Conservation (phyloP, 805 yeast genomes). For the Starmerella powellii region DNA sequence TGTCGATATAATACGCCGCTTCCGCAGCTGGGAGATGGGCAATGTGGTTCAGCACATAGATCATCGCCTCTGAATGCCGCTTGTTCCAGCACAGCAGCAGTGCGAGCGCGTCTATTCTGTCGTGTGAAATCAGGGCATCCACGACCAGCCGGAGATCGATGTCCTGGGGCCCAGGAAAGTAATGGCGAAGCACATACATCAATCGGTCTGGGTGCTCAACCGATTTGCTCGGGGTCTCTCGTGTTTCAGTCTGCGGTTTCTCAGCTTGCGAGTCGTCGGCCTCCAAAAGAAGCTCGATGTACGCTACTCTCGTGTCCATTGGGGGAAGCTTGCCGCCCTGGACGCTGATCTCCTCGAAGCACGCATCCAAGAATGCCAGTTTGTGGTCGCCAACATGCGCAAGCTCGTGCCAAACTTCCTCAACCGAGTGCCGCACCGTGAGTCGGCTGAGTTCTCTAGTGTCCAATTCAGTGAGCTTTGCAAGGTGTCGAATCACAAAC, state of each 20-base stretch:
- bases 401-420: slow-evolving; percentile 4
- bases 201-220: slow-evolving; percentile 9
- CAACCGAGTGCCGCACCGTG: background rate
- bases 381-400: background rate
- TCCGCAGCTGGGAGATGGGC: slow-evolving; percentile 7
- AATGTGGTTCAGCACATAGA: slow-evolving; percentile 25
- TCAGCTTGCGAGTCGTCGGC: background rate
- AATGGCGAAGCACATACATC: slow-evolving; percentile 17
- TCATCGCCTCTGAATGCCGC: slow-evolving; percentile 26
- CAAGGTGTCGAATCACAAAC: slow-evolving; percentile 3
- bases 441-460: slow-evolving; percentile 5
- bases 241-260: background rate
- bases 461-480: slow-evolving; percentile 1
- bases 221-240: background rate
- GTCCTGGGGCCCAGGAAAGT: slow-evolving; percentile 26
- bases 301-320: slow-evolving; percentile 3
- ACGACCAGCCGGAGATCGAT: slow-evolving; percentile 25
- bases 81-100: slow-evolving; percentile 21
- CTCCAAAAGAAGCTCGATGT: slow-evolving; percentile 11
- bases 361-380: slow-evolving; percentile 4
- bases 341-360: slow-evolving; percentile 1
- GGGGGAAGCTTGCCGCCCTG: slow-evolving; percentile 14
- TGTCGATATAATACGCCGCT: slow-evolving; percentile 12
- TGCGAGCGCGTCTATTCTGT: slow-evolving; percentile 25
- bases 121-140: slow-evolving; percentile 22